Evolutionary conservation across 805 yeast species (phyloP).

Genomic region (Hanseniaspora jakobsenii): DNA sequence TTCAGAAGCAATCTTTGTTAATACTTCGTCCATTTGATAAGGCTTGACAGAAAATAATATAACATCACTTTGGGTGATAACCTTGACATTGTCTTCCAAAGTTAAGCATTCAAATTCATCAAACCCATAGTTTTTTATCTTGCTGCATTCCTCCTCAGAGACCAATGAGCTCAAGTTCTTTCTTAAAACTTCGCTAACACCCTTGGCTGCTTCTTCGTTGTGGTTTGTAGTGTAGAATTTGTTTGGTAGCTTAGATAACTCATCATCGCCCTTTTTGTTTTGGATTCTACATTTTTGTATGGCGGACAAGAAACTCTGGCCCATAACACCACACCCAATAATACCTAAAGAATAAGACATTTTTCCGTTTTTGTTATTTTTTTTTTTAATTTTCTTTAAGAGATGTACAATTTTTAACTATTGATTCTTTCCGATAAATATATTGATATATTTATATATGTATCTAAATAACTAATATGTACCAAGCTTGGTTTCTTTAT

Average conservation of each 20-base stretch:
- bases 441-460: neutral
- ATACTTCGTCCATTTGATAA: conserved; percentile 51
- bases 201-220: conserved; percentile 32
- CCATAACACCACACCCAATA: conserved; percentile 92
- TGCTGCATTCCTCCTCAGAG: conserved; percentile 36
- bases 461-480: too few species aligned
- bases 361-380: neutral
- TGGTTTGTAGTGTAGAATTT: conserved; percentile 67
- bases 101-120: conserved; percentile 25
- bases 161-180: conserved; percentile 32
- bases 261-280: conserved; percentile 12
- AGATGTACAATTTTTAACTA: too few species aligned
- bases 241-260: conserved; percentile 42
- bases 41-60: conserved; percentile 85
- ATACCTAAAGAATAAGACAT: conserved; percentile 38
- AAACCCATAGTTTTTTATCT: conserved; percentile 19
- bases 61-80: conserved; percentile 54
- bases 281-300: conserved; percentile 36
- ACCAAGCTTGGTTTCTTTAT: too few species aligned
- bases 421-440: too few species aligned
- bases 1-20: conserved; percentile 25
- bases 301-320: conserved; percentile 81
- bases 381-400: neutral
- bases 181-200: conserved; percentile 42
- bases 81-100: conserved; percentile 35